phyloP scores from a whole-genome alignment of 1,284 basidiomycete genomes.

The Naganishia sp. region DNA sequence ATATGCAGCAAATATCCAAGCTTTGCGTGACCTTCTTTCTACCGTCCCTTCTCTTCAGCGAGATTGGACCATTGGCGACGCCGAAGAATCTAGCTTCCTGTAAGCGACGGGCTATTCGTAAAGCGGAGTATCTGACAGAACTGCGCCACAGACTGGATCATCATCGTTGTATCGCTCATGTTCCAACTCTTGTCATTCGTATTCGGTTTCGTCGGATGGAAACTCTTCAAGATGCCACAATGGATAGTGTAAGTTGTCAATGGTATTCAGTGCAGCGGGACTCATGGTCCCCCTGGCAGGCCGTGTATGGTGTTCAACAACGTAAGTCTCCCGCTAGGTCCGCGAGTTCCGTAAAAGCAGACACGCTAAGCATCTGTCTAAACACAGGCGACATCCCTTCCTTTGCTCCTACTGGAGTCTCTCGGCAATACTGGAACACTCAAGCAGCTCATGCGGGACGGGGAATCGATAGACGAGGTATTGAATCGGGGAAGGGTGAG shows the following conservation, averaged over 20 bases:
- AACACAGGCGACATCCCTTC: constrained; percentile 42
- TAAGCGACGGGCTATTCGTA: constrained; percentile 31
- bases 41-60: constrained; percentile 48
- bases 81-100: constrained; percentile 44
- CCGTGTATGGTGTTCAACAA: constrained; percentile 51
- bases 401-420: constrained; percentile 47
- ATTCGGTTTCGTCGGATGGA: constrained; percentile 40
- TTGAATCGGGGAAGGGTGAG: constrained; percentile 42
- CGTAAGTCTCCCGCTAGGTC: constrained; percentile 30
- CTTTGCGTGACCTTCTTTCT: constrained; percentile 48
- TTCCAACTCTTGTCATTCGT: constrained; percentile 46
- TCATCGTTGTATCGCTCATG: constrained; percentile 44
- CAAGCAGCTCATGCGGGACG: constrained; percentile 39
- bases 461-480: constrained; percentile 34
- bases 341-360: not conserved
- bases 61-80: constrained; percentile 49
- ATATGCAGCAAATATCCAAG: constrained; percentile 41
- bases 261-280: too few relatives aligned
- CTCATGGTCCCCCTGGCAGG: constrained; percentile 29
- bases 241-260: constrained; percentile 41
- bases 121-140: not conserved
- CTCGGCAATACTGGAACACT: constrained; percentile 46
- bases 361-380: not conserved
- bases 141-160: constrained; percentile 43
- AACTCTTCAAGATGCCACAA: constrained; percentile 42